Conservation (phyloP, 139 green algal species). For the Astrephomene gubernaculifera region DNA sequence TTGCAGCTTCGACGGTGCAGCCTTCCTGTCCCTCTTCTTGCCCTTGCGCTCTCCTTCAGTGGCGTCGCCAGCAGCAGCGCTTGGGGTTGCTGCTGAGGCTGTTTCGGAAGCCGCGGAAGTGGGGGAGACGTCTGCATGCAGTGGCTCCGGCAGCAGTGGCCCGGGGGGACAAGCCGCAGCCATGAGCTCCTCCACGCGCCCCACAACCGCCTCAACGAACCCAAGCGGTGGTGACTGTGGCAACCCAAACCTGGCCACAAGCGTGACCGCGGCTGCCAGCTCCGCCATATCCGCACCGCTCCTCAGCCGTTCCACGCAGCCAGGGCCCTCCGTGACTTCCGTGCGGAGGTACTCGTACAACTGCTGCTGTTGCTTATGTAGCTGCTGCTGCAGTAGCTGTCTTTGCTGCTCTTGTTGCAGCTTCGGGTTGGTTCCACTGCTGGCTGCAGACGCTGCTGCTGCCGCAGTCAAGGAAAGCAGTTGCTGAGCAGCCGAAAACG, state of each 20-base stretch:
- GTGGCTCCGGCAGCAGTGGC: too few species aligned
- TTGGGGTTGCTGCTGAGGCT: background rate
- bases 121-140: background rate
- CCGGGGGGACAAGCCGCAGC: too few species aligned
- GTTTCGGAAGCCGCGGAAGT: background rate
- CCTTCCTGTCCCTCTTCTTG: background rate
- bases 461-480: background rate
- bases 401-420: background rate
- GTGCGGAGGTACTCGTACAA: background rate
- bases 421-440: too few species aligned
- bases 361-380: too few species aligned
- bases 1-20: background rate
- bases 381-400: too few species aligned
- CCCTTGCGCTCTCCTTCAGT: background rate
- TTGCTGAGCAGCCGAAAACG: background rate
- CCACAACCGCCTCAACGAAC: background rate
- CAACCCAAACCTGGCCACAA: background rate
- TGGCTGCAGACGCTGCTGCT: background rate
- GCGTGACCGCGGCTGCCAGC: background rate
- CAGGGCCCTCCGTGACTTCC: background rate
- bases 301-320: background rate
- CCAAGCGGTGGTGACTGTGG: background rate
- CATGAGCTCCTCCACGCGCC: background rate
- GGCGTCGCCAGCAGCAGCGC: background rate
- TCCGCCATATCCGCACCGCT: background rate